Percentiles rank a stretch among this genome's conserved stretches.
These are phyloP conservation scores for Cutaneotrichosporon mucoides DNA, from an alignment of 1,284 basidiomycete genomes.

Conservation along the genomic window DNA sequence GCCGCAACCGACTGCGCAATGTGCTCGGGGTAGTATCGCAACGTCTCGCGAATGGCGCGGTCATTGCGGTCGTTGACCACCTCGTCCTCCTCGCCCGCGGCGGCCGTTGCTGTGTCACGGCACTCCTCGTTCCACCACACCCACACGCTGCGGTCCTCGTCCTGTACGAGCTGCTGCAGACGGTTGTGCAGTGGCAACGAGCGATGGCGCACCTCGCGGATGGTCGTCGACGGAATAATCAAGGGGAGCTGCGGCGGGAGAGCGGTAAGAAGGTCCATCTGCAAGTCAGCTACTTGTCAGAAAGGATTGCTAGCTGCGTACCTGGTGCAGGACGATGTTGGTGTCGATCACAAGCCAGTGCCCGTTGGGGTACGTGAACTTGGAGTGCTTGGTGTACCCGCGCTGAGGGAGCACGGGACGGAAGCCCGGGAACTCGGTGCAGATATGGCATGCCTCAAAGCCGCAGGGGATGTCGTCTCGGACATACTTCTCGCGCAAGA, in stretches of 20 bases:
- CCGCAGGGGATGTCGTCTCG: conserved; percentile 93
- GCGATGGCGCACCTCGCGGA: conserved; percentile 93
- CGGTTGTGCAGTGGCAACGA: conserved; percentile 91
- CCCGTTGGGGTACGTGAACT: conserved; percentile 44
- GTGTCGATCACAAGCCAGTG: conserved; percentile 93
- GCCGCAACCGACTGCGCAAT: conserved; percentile 56
- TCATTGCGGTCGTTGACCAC: conserved; percentile 86
- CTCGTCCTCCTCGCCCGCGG: conserved; percentile 26
- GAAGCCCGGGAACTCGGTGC: conserved; percentile 51
- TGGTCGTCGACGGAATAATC: conserved; percentile 88
- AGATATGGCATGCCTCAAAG: conserved; percentile 65
- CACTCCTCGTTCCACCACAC: conserved; percentile 90
- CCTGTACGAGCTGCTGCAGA: conserved; percentile 71
- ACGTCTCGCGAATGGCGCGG: conserved; percentile 78
- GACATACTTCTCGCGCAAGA: conserved; percentile 91
- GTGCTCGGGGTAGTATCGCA: conserved; percentile 79
- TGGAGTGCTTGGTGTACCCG: conserved; percentile 56
- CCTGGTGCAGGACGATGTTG: conserved; percentile 90
- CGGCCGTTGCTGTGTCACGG: conserved; percentile 53
- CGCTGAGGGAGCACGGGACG: conserved; percentile 52
- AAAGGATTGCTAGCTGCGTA: conserved; percentile 39
- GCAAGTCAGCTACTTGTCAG: conserved; percentile 14
- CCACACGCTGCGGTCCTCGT: conserved; percentile 72
- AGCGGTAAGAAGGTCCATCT: conserved; percentile 91
- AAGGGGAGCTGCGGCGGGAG: conserved; percentile 68